Conservation (phyloP, 306 rosid genomes). For the Fragaria nilgerrensis region DNA sequence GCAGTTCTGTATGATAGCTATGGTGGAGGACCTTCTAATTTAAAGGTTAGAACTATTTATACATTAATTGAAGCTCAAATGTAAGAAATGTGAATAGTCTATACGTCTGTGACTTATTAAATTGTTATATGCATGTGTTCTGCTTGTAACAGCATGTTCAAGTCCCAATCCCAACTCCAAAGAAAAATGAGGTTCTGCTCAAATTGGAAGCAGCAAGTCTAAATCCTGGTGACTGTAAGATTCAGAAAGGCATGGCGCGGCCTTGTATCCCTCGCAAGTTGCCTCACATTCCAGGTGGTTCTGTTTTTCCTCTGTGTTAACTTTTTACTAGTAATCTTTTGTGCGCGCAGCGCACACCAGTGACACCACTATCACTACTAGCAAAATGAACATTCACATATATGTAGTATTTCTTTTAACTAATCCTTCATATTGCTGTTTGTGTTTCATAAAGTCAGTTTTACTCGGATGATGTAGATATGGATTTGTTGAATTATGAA, state of each 20-base stretch:
- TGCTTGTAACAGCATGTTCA: slow-evolving; percentile 51
- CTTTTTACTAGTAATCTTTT: not conserved
- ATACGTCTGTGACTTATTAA: too few relatives aligned
- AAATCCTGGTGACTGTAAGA: slow-evolving; percentile 75
- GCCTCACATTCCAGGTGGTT: slow-evolving; percentile 62
- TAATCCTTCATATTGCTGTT: not conserved
- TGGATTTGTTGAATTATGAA: not conserved
- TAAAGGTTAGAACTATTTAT: slow-evolving; percentile 41
- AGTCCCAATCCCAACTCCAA: slow-evolving; percentile 60
- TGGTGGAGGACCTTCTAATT: slow-evolving; percentile 57
- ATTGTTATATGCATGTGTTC: not conserved
- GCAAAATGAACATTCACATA: too few relatives aligned
- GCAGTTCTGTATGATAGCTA: slow-evolving; percentile 59
- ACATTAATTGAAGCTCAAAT: not conserved
- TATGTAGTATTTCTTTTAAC: not conserved
- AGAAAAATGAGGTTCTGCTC: slow-evolving; percentile 45
- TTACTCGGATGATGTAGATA: not conserved
- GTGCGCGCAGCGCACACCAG: not conserved
- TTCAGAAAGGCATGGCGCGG: slow-evolving; percentile 53
- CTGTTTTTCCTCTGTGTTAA: not conserved
- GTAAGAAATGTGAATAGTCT: too few relatives aligned
- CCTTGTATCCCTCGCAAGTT: slow-evolving; percentile 45
- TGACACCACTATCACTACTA: not conserved
- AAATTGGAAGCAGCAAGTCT: slow-evolving; percentile 66
- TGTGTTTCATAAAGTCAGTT: not conserved